A percentile compares a stretch with the other conserved stretches of the same genome.
Conservation (phyloP, 2,329 filamentous ascomycete genomes). For the Ceratocystis eucalypticola region DNA sequence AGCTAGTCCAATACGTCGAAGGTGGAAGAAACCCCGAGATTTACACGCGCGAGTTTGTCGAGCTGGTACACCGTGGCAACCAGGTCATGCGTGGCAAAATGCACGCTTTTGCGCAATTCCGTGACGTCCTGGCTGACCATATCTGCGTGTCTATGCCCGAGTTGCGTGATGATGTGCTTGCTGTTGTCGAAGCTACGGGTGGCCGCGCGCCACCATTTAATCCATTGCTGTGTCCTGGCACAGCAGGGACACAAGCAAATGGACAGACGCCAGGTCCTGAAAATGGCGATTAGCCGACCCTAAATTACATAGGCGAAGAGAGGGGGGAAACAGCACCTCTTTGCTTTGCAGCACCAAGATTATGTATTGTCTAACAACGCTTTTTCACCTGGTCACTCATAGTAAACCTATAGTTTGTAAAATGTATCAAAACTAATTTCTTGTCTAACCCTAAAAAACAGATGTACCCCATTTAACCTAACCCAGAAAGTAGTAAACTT, state of each 20-base stretch:
- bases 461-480: background rate
- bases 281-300: background rate
- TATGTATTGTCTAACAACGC: no score
- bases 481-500: background rate
- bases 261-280: background rate
- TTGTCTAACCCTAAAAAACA: slow-evolving; percentile 1
- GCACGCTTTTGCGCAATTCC: slow-evolving; percentile 45
- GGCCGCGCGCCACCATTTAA: slow-evolving; percentile 18
- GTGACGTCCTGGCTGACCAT: slow-evolving; percentile 48
- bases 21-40: slow-evolving; percentile 60
- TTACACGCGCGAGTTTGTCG: slow-evolving; percentile 60
- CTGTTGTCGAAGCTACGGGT: slow-evolving; percentile 37
- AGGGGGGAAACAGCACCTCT: background rate
- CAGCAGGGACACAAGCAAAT: background rate
- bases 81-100: slow-evolving; percentile 54
- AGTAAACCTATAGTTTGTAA: background rate
- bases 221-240: background rate
- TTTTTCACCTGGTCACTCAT: no score
- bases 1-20: slow-evolving; percentile 56
- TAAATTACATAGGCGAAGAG: background rate
- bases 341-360: no score
- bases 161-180: slow-evolving; percentile 39
- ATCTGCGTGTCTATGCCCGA: slow-evolving; percentile 47
- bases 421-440: background rate
- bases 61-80: slow-evolving; percentile 51